Base-by-base conservation (phyloP, 2,329 filamentous ascomycete genomes). In the Aspergillus pseudoglaucus region DNA sequence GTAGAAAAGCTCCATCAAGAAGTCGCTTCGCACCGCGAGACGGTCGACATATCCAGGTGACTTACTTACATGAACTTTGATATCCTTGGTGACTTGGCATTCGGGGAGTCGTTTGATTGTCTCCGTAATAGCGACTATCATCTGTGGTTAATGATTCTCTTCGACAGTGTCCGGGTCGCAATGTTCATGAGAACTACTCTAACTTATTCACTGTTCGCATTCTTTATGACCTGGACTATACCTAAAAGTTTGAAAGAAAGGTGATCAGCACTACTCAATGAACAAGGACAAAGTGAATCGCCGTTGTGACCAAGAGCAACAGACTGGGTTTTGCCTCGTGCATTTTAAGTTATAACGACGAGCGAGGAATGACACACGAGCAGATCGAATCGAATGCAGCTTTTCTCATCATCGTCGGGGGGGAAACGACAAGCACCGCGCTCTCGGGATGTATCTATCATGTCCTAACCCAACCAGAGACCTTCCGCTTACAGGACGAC, bases 351-450 rank as follows among this genome's bases (percentile, higher is more conserved):
- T 58, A 65, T 46, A 62, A 65, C 32, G 63, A 62, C 46, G 55
- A 59, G 4, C 53, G 53, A 40, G 52, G 50, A 1, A 53, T 66
- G 53, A 58, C 57, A 3, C 45, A 55, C 20, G 48, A 40, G 1
- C 68, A 76, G 42, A 70, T 75, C 59, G 60, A 71, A 17, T 49
- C 62, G 0, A 72, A 70, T 44, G 56, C 64, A 0, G 50, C 53
- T 2, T 23, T 70, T 0, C 61, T 75, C 32, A 72, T 75, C 53
- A 45, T 70, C 6, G 74, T 71, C 2, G 73, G 72, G 1, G 69
- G 67, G 17, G 73, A 76, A 47, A 75, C 74, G 0, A 70, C 71
- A 0, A 72, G 73, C 0, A 72, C 66, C 0, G 44, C 69, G 6
- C 55, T 75, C 1, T 64, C 61, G 6, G 72, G 69, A 4, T 43